Conservation (phyloP, 768 basidiomycete genomes). For the Leccinum obscurum region DNA sequence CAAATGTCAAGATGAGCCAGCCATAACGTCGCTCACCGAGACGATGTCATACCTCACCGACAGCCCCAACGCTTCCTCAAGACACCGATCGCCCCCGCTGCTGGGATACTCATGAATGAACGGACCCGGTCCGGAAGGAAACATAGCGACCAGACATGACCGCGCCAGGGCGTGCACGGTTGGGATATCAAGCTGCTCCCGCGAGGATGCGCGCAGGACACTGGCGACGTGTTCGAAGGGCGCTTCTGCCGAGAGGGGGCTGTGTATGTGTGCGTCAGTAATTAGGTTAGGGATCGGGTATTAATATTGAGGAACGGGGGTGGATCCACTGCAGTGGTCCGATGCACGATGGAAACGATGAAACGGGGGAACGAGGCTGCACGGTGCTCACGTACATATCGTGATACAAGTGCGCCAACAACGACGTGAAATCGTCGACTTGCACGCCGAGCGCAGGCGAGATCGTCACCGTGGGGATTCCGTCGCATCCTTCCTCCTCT, state of each 20-base stretch:
- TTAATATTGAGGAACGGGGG: not conserved
- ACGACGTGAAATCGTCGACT: constrained; percentile 49
- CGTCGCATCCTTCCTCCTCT: constrained; percentile 1
- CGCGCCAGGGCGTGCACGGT: constrained; percentile 47
- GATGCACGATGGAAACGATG: too few relatives aligned
- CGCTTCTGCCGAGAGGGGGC: constrained; percentile 46
- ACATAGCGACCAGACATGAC: constrained; percentile 43
- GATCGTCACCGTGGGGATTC: constrained; percentile 27
- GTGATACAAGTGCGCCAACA: constrained; percentile 69
- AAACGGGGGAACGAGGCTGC: not conserved
- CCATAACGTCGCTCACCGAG: constrained; percentile 43
- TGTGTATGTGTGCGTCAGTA: constrained; percentile 24
- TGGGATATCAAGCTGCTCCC: constrained; percentile 57
- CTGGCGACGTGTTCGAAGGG: constrained; percentile 50
- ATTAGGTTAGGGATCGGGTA: not conserved
- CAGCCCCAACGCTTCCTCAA: constrained; percentile 54
- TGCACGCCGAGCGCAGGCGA: constrained; percentile 40
- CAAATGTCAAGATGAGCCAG: not conserved
- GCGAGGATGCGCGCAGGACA: constrained; percentile 57
- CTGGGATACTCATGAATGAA: constrained; percentile 39
- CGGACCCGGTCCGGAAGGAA: constrained; percentile 49
- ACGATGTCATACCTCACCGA: constrained; percentile 47
- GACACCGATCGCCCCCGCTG: constrained; percentile 19
- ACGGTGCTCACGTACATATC: constrained; percentile 60
- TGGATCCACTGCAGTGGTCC: too few relatives aligned